These are phyloP conservation scores for Emmonsiellopsis sp. DNA, from an alignment of 2,329 filamentous ascomycete species.

Conservation along the genomic window DNA sequence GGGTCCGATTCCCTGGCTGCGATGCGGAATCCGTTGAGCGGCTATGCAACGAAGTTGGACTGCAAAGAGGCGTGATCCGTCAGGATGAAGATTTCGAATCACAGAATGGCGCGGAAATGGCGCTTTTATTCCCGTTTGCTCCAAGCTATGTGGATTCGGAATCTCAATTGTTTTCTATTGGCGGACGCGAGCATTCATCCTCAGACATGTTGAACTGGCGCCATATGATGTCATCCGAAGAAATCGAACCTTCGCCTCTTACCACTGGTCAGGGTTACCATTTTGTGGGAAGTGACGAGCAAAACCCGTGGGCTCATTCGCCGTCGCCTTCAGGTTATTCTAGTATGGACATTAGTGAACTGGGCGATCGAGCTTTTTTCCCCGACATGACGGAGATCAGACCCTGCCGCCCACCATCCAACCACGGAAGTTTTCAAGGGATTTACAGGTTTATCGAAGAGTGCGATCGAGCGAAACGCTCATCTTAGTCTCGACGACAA, in stretches of 20 bases:
- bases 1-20: constrained; percentile 84
- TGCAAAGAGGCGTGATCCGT: constrained; percentile 66
- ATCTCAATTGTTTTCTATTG: constrained; percentile 32
- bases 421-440: constrained; percentile 55
- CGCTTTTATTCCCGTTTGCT: constrained; percentile 78
- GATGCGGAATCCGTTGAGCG: constrained; percentile 72
- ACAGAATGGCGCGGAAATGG: constrained; percentile 59
- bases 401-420: constrained; percentile 30
- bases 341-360: constrained; percentile 47
- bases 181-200: constrained; percentile 22
- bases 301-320: constrained; percentile 42
- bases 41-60: constrained; percentile 77
- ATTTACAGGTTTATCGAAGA: constrained; percentile 58
- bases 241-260: constrained; percentile 16
- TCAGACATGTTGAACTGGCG: constrained; percentile 45
- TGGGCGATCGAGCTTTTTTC: constrained; percentile 31
- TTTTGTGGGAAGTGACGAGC: constrained; percentile 33
- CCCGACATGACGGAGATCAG: constrained; percentile 29
- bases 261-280: constrained; percentile 29
- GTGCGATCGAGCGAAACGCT: constrained; percentile 43
- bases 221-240: constrained; percentile 44
- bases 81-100: constrained; percentile 70
- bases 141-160: constrained; percentile 47
- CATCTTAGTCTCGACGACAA: constrained; percentile 15
- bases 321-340: constrained; percentile 45